Base-by-base conservation (phyloP, 176 grass and related monocot genomes). In the Alopecurus myosuroides region DNA sequence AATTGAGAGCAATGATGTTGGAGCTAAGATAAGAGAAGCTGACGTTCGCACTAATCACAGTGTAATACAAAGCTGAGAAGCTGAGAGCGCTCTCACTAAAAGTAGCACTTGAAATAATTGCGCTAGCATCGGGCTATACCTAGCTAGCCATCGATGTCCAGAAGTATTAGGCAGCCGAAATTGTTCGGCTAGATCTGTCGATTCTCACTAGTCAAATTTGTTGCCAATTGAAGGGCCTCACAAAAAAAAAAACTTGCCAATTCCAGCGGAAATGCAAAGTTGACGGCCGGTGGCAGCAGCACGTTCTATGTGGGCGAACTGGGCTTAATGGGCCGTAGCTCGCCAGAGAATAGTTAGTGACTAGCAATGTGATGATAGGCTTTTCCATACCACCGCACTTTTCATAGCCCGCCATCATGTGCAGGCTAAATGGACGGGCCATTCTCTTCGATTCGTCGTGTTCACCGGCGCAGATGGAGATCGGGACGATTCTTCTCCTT, bases 161-260 rank as follows among this genome's bases (percentile, higher is more conserved):
- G 26, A 73, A 75, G 28, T 31, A 17, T 81, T 86, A 87, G 88
- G 88, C 82, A 65, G 76, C 85, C 84, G 17, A 60, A 81, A 81
- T 87, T 77, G 61, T 63, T 45, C 34, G n/a, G 31, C 26, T 25
- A 62, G 45, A 33, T 48, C 14, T 48, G 45, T 48, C 45, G 12
- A 48, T 48, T 48, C n/a, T n/a, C n/a, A n/a, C n/a, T n/a, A n/a
- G n/a, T n/a, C n/a, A n/a, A n/a, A n/a, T n/a, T n/a, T n/a, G n/a
- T n/a, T n/a, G n/a, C n/a, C n/a, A n/a, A n/a, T n/a, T n/a, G n/a
- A n/a, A n/a, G n/a, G n/a, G n/a, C n/a, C n/a, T n/a, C n/a, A n/a
- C n/a, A n/a, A n/a, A n/a, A n/a, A n/a, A n/a, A n/a, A n/a, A n/a
- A n/a, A n/a, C n/a, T 45, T 45, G 44, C 44, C 44, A 45, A 14